phyloP scores from a whole-genome alignment of 495 filamentous ascomycete species.

The Penicillium lividum region DNA sequence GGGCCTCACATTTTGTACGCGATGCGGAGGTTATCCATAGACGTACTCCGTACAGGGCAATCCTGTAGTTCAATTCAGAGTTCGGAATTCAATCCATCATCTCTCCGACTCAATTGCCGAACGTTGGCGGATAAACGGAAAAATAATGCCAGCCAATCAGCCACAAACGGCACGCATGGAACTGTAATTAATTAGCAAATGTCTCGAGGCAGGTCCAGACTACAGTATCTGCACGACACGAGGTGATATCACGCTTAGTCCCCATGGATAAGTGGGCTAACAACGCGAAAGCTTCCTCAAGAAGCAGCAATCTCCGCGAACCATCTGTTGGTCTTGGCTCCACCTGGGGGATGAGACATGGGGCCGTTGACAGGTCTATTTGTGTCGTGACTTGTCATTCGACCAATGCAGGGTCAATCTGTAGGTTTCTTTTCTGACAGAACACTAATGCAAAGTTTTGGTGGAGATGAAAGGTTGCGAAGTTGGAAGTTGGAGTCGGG shows the following conservation, averaged over 20 bases:
- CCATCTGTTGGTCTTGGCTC: conserved; percentile 3
- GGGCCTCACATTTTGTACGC: not conserved
- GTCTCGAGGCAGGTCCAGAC: not conserved
- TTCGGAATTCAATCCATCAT: not conserved
- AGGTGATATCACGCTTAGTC: conserved; percentile 11
- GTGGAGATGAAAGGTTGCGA: conserved; percentile 5
- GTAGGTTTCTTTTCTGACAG: conserved; percentile 19
- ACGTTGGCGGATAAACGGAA: conserved; percentile 15
- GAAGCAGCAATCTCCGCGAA: conserved; percentile 17
- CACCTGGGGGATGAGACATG: conserved; percentile 14
- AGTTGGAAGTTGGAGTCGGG: not conserved
- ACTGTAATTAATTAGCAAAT: conserved; percentile 17
- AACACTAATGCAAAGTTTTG: conserved; percentile 15
- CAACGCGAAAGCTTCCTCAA: conserved; percentile 10
- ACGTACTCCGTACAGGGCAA: no score
- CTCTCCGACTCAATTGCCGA: not conserved
- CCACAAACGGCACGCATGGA: not conserved
- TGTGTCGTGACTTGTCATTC: conserved; percentile 10
- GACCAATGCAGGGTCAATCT: conserved; percentile 8
- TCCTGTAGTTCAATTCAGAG: no score
- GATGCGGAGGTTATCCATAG: not conserved
- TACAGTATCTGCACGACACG: conserved; percentile 8
- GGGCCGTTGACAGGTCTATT: conserved; percentile 28
- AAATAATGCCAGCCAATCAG: conserved; percentile 16
- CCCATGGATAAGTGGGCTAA: conserved; percentile 17